These are phyloP conservation scores for Ophiosphaerella korrae DNA, from an alignment of 2,329 filamentous ascomycete genomes.

Conservation along the genomic window DNA sequence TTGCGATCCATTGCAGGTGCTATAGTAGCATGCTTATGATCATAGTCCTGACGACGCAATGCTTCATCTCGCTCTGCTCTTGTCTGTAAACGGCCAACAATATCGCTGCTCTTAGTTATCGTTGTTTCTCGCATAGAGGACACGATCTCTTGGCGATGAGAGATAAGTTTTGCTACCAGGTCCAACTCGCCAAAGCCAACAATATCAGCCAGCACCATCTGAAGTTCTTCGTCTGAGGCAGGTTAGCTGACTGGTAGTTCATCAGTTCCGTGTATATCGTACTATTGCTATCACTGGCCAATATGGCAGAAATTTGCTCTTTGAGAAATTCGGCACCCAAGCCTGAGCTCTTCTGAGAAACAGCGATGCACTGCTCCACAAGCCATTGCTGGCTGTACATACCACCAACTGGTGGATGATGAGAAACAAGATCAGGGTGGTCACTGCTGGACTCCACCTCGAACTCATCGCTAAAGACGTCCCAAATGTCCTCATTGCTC, in stretches of 20 bases:
- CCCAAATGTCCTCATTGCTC: slow-evolving; percentile 85
- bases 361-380: slow-evolving; percentile 66
- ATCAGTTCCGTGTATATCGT: not conserved
- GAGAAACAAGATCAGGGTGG: slow-evolving; percentile 61
- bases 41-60: slow-evolving; percentile 74
- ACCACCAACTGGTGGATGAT: slow-evolving; percentile 29
- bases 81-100: slow-evolving; percentile 68
- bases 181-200: slow-evolving; percentile 93
- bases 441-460: slow-evolving; percentile 69
- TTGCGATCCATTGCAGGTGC: slow-evolving; percentile 71
- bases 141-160: slow-evolving; percentile 70
- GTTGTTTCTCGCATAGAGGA: slow-evolving; percentile 33
- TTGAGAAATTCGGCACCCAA: slow-evolving; percentile 73
- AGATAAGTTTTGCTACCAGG: slow-evolving; percentile 87
- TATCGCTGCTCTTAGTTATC: slow-evolving; percentile 50
- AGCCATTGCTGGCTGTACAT: slow-evolving; percentile 73
- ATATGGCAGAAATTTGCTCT: slow-evolving; percentile 75
- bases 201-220: slow-evolving; percentile 85
- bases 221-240: slow-evolving; percentile 75
- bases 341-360: slow-evolving; percentile 68
- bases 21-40: slow-evolving; percentile 80
- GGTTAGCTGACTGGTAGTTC: slow-evolving; percentile 3
- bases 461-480: slow-evolving; percentile 79
- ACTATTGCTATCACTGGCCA: slow-evolving; percentile 67
- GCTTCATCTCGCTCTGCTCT: slow-evolving; percentile 78